A percentile compares a stretch with the other conserved stretches of the same genome.
These are phyloP conservation scores for Lipomyces orientalis DNA, from an alignment of 805 yeast genomes.

Conservation along the genomic window DNA sequence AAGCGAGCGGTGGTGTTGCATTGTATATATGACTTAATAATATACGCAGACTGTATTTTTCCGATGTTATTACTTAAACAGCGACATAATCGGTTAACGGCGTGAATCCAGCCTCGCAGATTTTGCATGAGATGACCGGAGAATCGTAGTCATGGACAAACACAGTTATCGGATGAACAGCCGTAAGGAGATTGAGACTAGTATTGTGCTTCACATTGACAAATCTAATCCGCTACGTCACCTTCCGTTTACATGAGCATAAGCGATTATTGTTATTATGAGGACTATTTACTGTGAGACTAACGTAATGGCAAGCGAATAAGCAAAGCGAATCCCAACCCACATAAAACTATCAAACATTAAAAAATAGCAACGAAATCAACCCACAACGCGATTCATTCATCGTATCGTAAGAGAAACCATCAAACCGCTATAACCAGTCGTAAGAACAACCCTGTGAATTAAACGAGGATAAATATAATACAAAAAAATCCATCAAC, in stretches of 20 bases:
- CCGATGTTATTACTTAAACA: not conserved
- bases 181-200: not conserved
- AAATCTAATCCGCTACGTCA: no score
- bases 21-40: not conserved
- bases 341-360: not conserved
- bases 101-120: not conserved
- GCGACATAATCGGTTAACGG: not conserved
- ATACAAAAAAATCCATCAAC: not conserved
- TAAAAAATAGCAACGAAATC: not conserved
- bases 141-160: no score
- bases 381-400: not conserved
- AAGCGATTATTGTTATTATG: not conserved
- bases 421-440: not conserved
- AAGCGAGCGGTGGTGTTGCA: not conserved
- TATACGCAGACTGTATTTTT: not conserved
- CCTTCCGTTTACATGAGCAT: not conserved
- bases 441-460: not conserved
- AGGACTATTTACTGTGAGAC: not conserved
- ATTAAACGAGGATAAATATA: not conserved
- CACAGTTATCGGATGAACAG: no score
- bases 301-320: not conserved
- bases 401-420: not conserved
- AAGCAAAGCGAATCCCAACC: not conserved
- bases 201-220: no score
- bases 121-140: not conserved